Evolutionary conservation across 2,329 filamentous ascomycete species (phyloP), one percentile per base, ranked within the genome.

Genomic region (Salinomyces thailandicus): DNA sequence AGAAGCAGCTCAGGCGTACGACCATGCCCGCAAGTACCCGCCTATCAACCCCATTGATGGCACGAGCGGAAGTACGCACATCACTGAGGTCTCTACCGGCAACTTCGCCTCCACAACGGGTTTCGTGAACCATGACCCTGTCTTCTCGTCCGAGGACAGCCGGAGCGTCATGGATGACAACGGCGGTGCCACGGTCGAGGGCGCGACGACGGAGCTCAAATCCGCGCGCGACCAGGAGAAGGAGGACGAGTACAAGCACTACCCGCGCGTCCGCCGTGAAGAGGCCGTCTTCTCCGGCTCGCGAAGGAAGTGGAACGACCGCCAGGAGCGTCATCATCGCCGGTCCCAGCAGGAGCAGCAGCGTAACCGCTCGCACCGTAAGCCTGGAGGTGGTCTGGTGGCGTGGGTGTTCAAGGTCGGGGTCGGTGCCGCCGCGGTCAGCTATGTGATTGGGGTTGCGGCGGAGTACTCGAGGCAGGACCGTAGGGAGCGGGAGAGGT

Each of bases 81-180:
- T 17, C 7, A 61, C 56, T 37, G 50, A 59, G 3, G 57, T 64
- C 6, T 44, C 38, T 8, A 70, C 72, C 4, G 73, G 73, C 4
- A 70, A 71, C 35, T 80, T 77, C 51, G 73, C 75, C 13, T 77
- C 72, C 20, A 76, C 77, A 1, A 80, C 76, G 1, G 77, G 75
- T 0, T 81, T 77, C 48, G 71, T 80, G 29, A 37, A 42, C 30
- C 39, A 43, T 38, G 33, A 46, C 22, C 33, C 18, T 8, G 35
- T 37, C 13, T 41, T 40, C 20, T 34, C 31, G n/a, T 16, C 18
- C 20, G 22, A 28, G n/a, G 22, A 26, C 9, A n/a, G 22, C 22
- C n/a, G n/a, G n/a, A 22, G 14, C 16, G 13, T 8, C 14, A 19
- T 28, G 31, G n/a, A 11, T 18, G 20, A 35, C 18, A 15, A 26